Base-by-base conservation (phyloP, 805 yeast genomes). In the Yamadazyma nakazawae region DNA sequence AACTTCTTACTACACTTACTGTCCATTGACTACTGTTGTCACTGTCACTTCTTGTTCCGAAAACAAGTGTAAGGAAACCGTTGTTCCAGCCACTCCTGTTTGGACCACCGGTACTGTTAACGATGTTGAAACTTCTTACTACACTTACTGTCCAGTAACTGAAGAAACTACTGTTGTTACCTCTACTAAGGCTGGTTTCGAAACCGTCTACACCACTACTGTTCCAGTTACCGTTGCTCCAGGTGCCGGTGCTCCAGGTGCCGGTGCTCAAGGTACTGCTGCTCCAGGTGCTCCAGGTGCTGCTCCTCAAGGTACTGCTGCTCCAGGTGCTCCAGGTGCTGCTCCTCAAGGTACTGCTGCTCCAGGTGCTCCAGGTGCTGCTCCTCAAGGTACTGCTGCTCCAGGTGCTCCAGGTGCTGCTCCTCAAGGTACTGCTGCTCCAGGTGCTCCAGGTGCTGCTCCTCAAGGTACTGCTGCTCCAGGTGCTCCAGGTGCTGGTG, bases 131-230 rank as follows among this genome's bases (percentile, higher is more conserved):
- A 63, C 61, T 43, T 44, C 58, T 39, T 76, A 67, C 64, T 64
- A 72, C 54, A 67, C 67, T 35, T 49, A 62, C 64, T 66, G 71
- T 51, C 74, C 74, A 49, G n/a, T n/a, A n/a, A n/a, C 24, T 44
- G 53, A 25, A 12, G 43, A 35, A 21, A 45, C 44, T 18, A 52
- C 63, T 46, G 53, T 36, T 30, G 31, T 47, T 19, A 59, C 68
- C 40, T 56, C 40, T 11, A 41, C 48, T 32, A n/a, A 6, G 5
- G 26, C 18, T n/a, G 37, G 39, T 35, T 25, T n/a, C 3, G 45
- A 42, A 34, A 42, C 42, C 19, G 46, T 60, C 34, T 34, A 59
- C 31, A 31, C 50, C 54, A 18, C 40, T 52, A 39, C 70, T 44
- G 60, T 67, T 28, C 32, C 32, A 37, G 41, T 42, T 21, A 40